Evolutionary conservation across 257 asterid genomes (phyloP).

Genomic region (Solanum paucissectum): DNA sequence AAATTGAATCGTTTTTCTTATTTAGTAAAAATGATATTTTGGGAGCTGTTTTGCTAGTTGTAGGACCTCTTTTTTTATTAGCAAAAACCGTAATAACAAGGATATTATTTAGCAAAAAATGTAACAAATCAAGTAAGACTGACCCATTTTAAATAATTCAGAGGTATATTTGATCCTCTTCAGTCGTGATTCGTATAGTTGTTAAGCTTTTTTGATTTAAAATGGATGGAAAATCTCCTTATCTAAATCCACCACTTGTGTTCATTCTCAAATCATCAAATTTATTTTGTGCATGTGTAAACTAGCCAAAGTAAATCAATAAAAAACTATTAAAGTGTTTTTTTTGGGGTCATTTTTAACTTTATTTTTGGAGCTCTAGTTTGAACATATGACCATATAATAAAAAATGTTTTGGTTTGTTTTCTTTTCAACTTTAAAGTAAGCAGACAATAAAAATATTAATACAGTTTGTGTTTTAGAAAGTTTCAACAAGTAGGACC

Average conservation of each 20-base stretch:
- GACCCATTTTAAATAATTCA: too few species aligned
- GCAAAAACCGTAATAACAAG: not conserved
- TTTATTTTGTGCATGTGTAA: not conserved
- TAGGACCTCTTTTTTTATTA: not conserved
- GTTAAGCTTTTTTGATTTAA: accelerated
- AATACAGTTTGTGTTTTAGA: not conserved
- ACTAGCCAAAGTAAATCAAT: not conserved
- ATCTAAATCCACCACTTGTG: not conserved
- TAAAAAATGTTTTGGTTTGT: not conserved
- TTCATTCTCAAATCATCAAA: not conserved
- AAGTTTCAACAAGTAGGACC: not conserved
- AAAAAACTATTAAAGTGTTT: not conserved
- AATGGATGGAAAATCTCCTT: not conserved
- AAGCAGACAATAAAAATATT: not conserved
- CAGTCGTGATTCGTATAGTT: too few species aligned
- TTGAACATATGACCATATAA: not conserved
- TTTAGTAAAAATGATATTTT: not conserved
- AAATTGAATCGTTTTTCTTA: not conserved
- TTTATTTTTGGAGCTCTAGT: not conserved
- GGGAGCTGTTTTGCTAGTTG: not conserved
- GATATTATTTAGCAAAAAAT: not conserved
- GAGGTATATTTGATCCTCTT: too few species aligned
- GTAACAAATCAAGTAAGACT: too few species aligned
- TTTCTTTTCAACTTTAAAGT: not conserved
- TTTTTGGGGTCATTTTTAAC: not conserved